Conservation (phyloP, 495 filamentous ascomycete species). For the Penicillium angulare region DNA sequence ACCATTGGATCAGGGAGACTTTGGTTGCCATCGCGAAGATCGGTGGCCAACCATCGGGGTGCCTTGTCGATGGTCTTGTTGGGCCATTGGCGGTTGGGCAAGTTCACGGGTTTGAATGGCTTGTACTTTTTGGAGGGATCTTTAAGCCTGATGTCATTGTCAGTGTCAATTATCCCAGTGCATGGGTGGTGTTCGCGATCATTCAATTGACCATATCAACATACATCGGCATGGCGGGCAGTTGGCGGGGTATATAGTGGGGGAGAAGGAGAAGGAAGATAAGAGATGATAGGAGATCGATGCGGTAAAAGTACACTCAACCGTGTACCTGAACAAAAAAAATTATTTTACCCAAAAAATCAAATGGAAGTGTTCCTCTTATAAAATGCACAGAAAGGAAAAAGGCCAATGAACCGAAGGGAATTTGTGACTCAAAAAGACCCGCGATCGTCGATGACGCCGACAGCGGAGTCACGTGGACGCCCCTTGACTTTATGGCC, state of each 20-base stretch:
- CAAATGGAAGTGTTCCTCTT: constrained; percentile 7
- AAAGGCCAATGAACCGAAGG: constrained; percentile 24
- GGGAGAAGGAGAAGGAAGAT: constrained; percentile 21
- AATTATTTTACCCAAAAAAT: not conserved
- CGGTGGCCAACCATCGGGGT: constrained; percentile 83
- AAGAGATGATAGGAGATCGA: constrained; percentile 7
- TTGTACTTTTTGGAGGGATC: constrained; percentile 93
- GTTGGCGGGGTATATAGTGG: constrained; percentile 29
- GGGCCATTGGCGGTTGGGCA: constrained; percentile 92
- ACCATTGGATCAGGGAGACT: constrained; percentile 89
- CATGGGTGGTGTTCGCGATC: not conserved
- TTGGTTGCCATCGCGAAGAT: constrained; percentile 87
- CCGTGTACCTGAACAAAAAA: not conserved
- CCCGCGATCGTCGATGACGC: constrained; percentile 22
- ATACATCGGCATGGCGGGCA: constrained; percentile 40
- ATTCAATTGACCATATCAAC: constrained; percentile 11
- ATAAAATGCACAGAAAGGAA: constrained; percentile 8
- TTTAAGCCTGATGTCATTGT: constrained; percentile 83
- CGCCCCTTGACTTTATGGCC: not conserved
- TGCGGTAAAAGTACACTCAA: not conserved
- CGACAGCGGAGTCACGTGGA: constrained; percentile 34
- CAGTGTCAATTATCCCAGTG: no score
- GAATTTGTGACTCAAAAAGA: constrained; percentile 27
- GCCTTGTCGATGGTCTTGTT: constrained; percentile 70
- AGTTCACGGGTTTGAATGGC: constrained; percentile 69